phyloP scores from a whole-genome alignment of 495 filamentous ascomycete genomes.

The Durotheca rogersii region DNA sequence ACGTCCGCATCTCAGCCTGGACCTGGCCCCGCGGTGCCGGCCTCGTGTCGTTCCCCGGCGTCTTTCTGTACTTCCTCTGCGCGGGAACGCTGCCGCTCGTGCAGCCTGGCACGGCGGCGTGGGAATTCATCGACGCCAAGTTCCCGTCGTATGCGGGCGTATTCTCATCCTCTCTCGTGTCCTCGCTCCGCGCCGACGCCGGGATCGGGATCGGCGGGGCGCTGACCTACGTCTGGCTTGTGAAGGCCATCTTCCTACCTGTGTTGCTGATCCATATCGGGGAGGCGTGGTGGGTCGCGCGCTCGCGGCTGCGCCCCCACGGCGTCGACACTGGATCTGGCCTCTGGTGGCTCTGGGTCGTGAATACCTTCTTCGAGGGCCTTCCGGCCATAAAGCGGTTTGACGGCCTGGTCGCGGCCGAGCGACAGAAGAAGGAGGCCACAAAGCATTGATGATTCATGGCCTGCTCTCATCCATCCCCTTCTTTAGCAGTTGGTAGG shows the following conservation, averaged over 20 bases:
- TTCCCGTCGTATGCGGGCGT: constrained; percentile 12
- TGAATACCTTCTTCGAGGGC: constrained; percentile 44
- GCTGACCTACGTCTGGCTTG: constrained; percentile 39
- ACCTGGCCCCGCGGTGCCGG: constrained; percentile 29
- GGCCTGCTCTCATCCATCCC: too few relatives aligned
- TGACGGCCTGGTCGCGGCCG: constrained; percentile 38
- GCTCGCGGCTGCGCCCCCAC: constrained; percentile 29
- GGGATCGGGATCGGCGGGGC: constrained; percentile 24
- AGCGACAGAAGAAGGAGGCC: constrained; percentile 31
- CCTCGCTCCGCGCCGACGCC: too few relatives aligned
- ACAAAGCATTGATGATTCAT: constrained; percentile 8
- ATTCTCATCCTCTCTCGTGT: too few relatives aligned
- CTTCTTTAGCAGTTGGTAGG: too few relatives aligned
- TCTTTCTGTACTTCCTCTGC: constrained; percentile 37
- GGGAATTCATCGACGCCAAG: constrained; percentile 19
- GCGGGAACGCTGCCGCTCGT: constrained; percentile 27
- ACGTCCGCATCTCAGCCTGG: constrained; percentile 25
- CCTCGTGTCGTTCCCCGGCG: constrained; percentile 27
- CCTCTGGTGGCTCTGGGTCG: constrained; percentile 45
- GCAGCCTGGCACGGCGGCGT: constrained; percentile 10
- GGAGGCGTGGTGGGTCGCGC: constrained; percentile 44
- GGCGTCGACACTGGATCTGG: constrained; percentile 33
- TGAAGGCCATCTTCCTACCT: constrained; percentile 38
- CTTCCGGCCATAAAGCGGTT: constrained; percentile 40
- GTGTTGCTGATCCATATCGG: constrained; percentile 38